phyloP scores from a whole-genome alignment of 208 protist species.

The Acanthamoeba sp. region DNA sequence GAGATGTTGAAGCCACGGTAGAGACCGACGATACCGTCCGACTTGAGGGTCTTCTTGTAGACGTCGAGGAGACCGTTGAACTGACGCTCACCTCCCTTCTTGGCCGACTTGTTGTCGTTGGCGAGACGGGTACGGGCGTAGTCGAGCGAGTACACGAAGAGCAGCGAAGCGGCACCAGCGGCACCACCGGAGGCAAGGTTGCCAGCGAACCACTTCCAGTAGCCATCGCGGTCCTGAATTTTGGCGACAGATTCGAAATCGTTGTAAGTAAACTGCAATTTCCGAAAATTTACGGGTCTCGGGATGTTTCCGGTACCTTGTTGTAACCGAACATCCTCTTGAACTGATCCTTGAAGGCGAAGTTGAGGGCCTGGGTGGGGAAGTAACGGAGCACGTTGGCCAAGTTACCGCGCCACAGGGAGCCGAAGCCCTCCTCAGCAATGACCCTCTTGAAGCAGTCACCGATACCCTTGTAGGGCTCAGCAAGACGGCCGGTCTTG shows the following conservation, averaged over 20 bases:
- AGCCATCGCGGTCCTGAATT: constrained; percentile 71
- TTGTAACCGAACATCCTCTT: constrained; percentile 94
- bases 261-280: too few relatives aligned
- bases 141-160: constrained; percentile 98
- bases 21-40: constrained; percentile 89
- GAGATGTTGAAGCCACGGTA: constrained; percentile 98
- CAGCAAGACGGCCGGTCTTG: background rate
- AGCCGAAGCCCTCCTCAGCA: constrained; percentile 94
- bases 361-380: constrained; percentile 98
- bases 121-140: constrained; percentile 97
- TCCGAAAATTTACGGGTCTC: too few relatives aligned
- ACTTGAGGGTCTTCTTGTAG: constrained; percentile 91
- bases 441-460: constrained; percentile 96
- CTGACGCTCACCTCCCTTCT: constrained; percentile 92
- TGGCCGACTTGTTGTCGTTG: constrained; percentile 86
- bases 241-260: background rate
- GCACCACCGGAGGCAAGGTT: constrained; percentile 97
- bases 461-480: constrained; percentile 95
- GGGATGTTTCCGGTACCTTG: too few relatives aligned
- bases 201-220: constrained; percentile 92
- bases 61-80: constrained; percentile 97
- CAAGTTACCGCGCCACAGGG: constrained; percentile 97
- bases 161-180: constrained; percentile 96
- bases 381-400: constrained; percentile 98
- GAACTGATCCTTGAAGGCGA: constrained; percentile 98